Conservation (phyloP, 257 asterid genomes). For the Rhazya stricta region DNA sequence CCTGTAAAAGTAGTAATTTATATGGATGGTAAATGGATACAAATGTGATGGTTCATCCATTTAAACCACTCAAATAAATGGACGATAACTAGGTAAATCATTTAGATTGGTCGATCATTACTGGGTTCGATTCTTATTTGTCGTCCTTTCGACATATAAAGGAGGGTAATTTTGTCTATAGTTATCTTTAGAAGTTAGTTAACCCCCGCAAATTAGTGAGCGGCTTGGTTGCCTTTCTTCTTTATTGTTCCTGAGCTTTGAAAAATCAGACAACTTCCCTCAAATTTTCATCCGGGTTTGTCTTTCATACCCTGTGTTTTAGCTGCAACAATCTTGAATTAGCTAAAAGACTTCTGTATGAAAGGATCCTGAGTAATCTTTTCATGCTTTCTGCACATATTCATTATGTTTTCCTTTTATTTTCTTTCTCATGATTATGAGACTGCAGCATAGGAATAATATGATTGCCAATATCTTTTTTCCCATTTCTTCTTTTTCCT, state of each 20-base stretch:
- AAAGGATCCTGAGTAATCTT: constrained; percentile 30
- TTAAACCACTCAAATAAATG: no score
- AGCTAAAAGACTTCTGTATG: constrained; percentile 21
- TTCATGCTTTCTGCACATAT: background rate
- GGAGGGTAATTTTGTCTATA: background rate
- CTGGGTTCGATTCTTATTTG: no score
- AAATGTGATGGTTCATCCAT: no score
- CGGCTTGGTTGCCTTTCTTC: background rate
- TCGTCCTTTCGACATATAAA: no score
- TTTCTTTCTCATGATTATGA: background rate
- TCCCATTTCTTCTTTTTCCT: background rate
- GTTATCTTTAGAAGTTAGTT: background rate
- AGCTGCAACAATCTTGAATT: constrained; percentile 24
- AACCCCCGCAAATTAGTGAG: background rate
- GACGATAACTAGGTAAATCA: no score
- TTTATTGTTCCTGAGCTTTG: background rate
- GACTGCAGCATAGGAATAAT: background rate
- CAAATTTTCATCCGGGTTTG: constrained; percentile 24
- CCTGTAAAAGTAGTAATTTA: no score
- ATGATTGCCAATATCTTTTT: background rate
- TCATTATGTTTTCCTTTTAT: background rate
- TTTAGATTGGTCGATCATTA: no score
- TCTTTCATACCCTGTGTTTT: constrained; percentile 15
- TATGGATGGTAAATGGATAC: no score
- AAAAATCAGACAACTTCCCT: constrained; percentile 18